Base-by-base conservation (phyloP, 257 asterid genomes). In the Solanum corneliomulleri region DNA sequence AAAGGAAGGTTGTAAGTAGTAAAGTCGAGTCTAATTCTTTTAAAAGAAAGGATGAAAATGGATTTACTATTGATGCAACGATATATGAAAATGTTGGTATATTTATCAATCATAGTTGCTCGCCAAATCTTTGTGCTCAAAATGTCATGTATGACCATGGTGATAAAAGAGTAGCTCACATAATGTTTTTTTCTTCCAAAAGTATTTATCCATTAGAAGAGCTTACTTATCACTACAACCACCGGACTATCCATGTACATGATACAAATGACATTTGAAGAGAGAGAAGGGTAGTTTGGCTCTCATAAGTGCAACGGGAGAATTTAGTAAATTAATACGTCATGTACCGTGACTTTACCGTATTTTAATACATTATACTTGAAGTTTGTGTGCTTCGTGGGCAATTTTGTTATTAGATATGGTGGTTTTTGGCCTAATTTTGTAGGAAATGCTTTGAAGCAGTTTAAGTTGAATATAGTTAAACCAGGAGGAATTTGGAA, bases 141-240 rank as follows among this genome's bases (percentile, higher is more conserved):
- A 74, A 86, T 25, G 86, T 92, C 5, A 33, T 92, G 33, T 94
- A 88, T 35, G 92, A 91, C 69, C 89, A 92, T 21, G 87, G 69
- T 11, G 90, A 93, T 64, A 21, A 68, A 35, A 89, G 83, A 62
- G 31, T 90, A 82, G 93, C 98, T 21, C 97, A 91, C 47, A 33
- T 92, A 12, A 89, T 93, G 94, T 41, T 94, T 25, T 94, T 91
- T 60, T 92, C 94, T 52, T 47, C 91, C 62, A 77, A 89, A 13
- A 88, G 85, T 11, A 91, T 47, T 47, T 13, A 6, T 47, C 56
- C 52, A 45, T 45, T 45, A 45, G 7, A 45, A 6, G 18, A 45
- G 52, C 6, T 45, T 45, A 45, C 52, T 45, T 45, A 45, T 45
- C 70, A 93, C 87, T 88, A 90, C 60, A 87, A 85, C 60, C 70